Evolutionary conservation across 495 filamentous ascomycete genomes (phyloP), one percentile per base, ranked within the genome.

Genomic region (Choiromyces venosus): DNA sequence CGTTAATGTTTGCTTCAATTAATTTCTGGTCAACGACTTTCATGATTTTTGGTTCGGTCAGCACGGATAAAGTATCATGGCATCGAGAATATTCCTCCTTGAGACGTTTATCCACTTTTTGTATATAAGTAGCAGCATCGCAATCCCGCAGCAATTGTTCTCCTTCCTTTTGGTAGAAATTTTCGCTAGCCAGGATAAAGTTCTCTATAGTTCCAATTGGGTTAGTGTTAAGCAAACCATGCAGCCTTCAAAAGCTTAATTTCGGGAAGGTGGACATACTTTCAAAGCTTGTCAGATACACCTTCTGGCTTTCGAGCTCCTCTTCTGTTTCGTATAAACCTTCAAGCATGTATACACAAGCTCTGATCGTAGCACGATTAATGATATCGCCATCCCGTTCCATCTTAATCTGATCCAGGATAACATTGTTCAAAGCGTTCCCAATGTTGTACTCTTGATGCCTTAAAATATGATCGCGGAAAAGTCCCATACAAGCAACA

Each of bases 371-470:
- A 37, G 88, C 86, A 75, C 91, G 91, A 81, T 98, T 90, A 73
- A 98, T 93, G 14, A 93, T 88, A 74, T 98, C 93, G 18, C 94
- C 96, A 56, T 92, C 90, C 37, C 96, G 86, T 79, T 97, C 95
- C 87, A 97, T 91, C 66, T 91, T 90, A 71, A 99, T 91, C 85
- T 97, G 91, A 75, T 97, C 93, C 0, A 98, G 85, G 40, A 97
- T 87, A 7, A 97, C 92, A 7, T 89, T 88, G 76, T 90, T 92
- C 36, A 98, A 85, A 21, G 96, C 85, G 56, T 89, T 86, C 40
- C 89, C 89, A 3, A 95, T 87, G 5, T 84, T 73, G 38, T 86
- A 83, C 21, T 87, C 83, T 0, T 85, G 80, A 16, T 88, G 85
- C 5, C 87, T 85, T 14, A 99, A 85, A 33, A 98, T 89, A 72